phyloP scores from a whole-genome alignment of 2,329 filamentous ascomycete genomes.

The Cladorrhinum sp. region DNA sequence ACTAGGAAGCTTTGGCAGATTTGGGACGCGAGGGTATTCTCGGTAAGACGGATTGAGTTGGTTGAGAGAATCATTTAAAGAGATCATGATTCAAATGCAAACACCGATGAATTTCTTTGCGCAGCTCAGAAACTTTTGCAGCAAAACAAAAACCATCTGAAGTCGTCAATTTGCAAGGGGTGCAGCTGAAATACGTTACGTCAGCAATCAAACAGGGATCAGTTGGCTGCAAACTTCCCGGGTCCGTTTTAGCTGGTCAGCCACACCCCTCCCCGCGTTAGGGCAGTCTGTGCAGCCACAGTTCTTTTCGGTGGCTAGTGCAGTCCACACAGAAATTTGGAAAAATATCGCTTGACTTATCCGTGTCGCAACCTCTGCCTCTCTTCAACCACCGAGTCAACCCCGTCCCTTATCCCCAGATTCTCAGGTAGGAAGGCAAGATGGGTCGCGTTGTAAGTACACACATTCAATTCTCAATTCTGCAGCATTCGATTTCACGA shows the following conservation, averaged over 20 bases:
- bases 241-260: not conserved
- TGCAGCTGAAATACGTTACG: not conserved
- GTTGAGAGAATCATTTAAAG: too few relatives aligned
- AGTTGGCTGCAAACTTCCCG: conserved; percentile 5
- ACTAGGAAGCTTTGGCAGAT: too few relatives aligned
- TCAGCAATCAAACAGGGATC: conserved; percentile 4
- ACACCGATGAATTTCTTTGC: too few relatives aligned
- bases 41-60: too few relatives aligned
- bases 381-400: conserved; percentile 27
- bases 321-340: conserved; percentile 31
- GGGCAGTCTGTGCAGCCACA: conserved; percentile 26
- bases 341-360: conserved; percentile 31
- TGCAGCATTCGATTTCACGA: conserved; percentile 17
- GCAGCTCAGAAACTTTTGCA: not conserved
- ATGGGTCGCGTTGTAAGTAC: conserved; percentile 53
- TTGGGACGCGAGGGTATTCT: too few relatives aligned
- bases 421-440: conserved; percentile 34
- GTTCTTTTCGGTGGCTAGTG: conserved; percentile 24
- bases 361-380: conserved; percentile 28
- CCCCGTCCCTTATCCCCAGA: conserved; percentile 28
- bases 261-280: conserved; percentile 28
- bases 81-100: too few relatives aligned
- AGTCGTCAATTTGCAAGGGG: not conserved
- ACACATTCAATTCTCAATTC: conserved; percentile 10
- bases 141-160: not conserved